Evolutionary conservation across 2,329 filamentous ascomycete species (phyloP), one percentile per base, ranked within the genome.

Genomic region (Penicillium palitans): DNA sequence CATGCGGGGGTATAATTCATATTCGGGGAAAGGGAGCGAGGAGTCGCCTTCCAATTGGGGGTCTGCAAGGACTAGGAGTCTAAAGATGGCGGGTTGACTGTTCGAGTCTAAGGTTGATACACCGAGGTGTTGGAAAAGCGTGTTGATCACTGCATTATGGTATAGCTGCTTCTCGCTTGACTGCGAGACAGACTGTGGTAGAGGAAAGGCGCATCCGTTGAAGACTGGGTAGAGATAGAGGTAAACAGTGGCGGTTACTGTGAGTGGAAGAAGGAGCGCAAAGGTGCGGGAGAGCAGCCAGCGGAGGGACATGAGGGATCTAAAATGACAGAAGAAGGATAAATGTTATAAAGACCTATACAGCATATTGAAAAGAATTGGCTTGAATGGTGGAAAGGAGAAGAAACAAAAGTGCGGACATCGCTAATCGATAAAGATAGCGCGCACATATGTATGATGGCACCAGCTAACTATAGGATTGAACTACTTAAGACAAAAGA

Each of bases 21-120:
- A 79, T 27, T 80, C 73, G 0, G 77, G 73, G 21, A 75, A 71
- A 0, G 88, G 89, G 27, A 97, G 87, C 7, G 90, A 92, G 2
- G 89, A 91, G 72, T 96, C 91, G 67, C 93, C 93, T 77, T 98
- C 93, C 54, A 98, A 84, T 74, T 98, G 93, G 6, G 93, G 93
- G 74, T 98, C 93, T 60, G 90, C 93, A 24, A 98, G 84, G 1
- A 92, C 87, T 15, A 98, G 87, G 3, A 98, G 85, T 58, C 93
- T 85, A 70, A 98, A 96, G 0, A 92, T 91, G 4, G 91, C 90
- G 44, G 69, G 66, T 40, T 66, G 56, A 21, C 50, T 57, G 19
- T 61, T 57, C 45, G 57, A 29, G 24, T 64, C 57, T 5, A 63
- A 53, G 33, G 56, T 48, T 39, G 63, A 40, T 40, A 54, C 25